Evolutionary conservation across 495 filamentous ascomycete species (phyloP).

Genomic region (Ramalina intermedia): DNA sequence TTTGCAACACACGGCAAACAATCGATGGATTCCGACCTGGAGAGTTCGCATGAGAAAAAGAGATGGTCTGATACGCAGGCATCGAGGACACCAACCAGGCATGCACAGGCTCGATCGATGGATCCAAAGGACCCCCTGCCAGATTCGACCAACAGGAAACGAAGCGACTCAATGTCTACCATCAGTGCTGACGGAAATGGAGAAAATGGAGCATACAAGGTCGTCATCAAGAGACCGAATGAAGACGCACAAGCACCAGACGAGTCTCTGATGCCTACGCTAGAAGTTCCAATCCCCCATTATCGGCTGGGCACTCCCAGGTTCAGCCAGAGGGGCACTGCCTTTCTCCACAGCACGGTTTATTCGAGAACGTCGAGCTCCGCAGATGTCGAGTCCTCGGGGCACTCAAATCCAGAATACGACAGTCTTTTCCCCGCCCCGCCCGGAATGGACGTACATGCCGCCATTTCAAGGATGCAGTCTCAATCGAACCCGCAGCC

Average conservation of each 20-base stretch:
- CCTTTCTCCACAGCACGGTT: conserved; percentile 63
- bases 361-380: conserved; percentile 38
- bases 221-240: conserved; percentile 51
- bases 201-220: conserved; percentile 50
- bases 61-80: conserved; percentile 21
- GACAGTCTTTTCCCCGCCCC: conserved; percentile 28
- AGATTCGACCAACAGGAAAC: conserved; percentile 6
- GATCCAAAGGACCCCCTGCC: conserved; percentile 19
- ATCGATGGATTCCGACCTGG: conserved; percentile 22
- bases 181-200: conserved; percentile 22
- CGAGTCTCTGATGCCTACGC: conserved; percentile 29
- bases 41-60: conserved; percentile 11
- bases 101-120: conserved; percentile 17
- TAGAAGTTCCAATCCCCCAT: conserved; percentile 74
- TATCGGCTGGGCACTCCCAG: conserved; percentile 73
- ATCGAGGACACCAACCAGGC: conserved; percentile 19
- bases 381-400: conserved; percentile 39
- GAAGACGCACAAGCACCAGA: background rate
- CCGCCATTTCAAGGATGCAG: conserved; percentile 24
- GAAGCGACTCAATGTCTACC: conserved; percentile 16
- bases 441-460: conserved; percentile 21
- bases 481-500: conserved; percentile 26
- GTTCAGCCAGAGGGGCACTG: conserved; percentile 65
- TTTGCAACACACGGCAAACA: conserved; percentile 37
- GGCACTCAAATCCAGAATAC: conserved; percentile 35